Evolutionary conservation across 1,284 basidiomycete species (phyloP).

Genomic region (Sutorius eximius): DNA sequence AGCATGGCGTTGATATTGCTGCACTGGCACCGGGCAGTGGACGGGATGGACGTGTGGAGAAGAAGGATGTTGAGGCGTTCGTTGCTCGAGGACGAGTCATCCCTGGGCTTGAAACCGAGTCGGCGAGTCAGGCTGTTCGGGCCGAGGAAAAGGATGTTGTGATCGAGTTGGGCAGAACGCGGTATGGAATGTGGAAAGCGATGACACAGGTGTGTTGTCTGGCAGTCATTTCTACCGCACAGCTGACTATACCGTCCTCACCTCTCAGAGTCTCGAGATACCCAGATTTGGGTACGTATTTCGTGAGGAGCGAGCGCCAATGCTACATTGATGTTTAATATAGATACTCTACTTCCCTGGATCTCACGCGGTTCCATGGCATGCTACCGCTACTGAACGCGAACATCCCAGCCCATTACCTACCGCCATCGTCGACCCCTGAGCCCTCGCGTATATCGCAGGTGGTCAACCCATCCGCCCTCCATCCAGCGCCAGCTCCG

Average conservation of each 20-base stretch:
- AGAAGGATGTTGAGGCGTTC: conserved; percentile 68
- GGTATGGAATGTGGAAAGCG: conserved; percentile 85
- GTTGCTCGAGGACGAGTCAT: conserved; percentile 33
- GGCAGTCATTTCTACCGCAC: neutral
- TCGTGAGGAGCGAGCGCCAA: neutral
- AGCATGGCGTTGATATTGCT: conserved; percentile 62
- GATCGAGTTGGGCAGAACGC: conserved; percentile 75
- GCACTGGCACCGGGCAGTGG: conserved; percentile 70
- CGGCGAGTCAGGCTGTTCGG: neutral
- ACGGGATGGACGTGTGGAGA: conserved; percentile 74
- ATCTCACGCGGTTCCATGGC: conserved; percentile 77
- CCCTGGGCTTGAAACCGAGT: neutral
- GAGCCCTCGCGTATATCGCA: conserved; percentile 41
- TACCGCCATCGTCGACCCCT: conserved; percentile 29
- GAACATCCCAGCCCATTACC: conserved; percentile 66
- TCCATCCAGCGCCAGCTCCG: conserved; percentile 43
- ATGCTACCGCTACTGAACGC: conserved; percentile 70
- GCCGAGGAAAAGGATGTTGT: conserved; percentile 40
- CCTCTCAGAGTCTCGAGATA: conserved; percentile 68
- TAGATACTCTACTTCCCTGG: conserved; percentile 78
- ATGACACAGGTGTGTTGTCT: conserved; percentile 65
- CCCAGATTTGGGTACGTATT: conserved; percentile 70
- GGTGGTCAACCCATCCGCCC: conserved; percentile 50
- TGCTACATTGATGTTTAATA: neutral
- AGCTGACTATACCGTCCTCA: conserved; percentile 5